These are phyloP conservation scores for Cudoniella acicularis DNA, from an alignment of 495 filamentous ascomycete genomes.

Conservation along the genomic window DNA sequence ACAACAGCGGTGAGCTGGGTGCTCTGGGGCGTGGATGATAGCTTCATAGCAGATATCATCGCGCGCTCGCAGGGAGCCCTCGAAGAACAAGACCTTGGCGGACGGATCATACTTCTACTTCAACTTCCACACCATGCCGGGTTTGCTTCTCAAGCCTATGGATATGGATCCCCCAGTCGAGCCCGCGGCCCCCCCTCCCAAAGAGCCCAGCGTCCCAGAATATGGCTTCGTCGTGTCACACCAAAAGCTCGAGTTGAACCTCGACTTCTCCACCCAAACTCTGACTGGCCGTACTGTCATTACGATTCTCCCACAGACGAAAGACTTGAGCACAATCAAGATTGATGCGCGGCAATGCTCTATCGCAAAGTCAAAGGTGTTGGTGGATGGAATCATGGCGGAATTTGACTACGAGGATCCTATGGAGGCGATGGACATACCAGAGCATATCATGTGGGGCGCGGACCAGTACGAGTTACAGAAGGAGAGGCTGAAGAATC, in stretches of 20 bases:
- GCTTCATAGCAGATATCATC: slow-evolving; percentile 14
- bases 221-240: slow-evolving; percentile 61
- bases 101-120: too few species aligned
- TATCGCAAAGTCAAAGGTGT: slow-evolving; percentile 57
- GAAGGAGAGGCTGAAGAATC: slow-evolving; percentile 56
- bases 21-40: slow-evolving; percentile 66
- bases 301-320: slow-evolving; percentile 63
- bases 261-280: slow-evolving; percentile 73
- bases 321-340: slow-evolving; percentile 63
- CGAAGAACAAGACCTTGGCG: not conserved
- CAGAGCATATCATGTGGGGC: slow-evolving; percentile 47
- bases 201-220: slow-evolving; percentile 27
- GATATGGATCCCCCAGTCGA: slow-evolving; percentile 27
- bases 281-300: slow-evolving; percentile 80
- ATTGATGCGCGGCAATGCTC: slow-evolving; percentile 86
- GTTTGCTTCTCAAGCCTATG: slow-evolving; percentile 27
- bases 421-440: slow-evolving; percentile 63
- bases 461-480: slow-evolving; percentile 78
- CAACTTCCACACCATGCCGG: slow-evolving; percentile 22
- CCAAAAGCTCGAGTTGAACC: slow-evolving; percentile 83
- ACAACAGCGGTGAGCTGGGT: slow-evolving; percentile 76
- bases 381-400: slow-evolving; percentile 59
- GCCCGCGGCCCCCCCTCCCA: slow-evolving; percentile 25
- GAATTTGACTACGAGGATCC: slow-evolving; percentile 67
- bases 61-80: slow-evolving; percentile 13